These are phyloP conservation scores for Lentithecium fluviatile DNA, from an alignment of 495 filamentous ascomycete species.

Conservation along the genomic window DNA sequence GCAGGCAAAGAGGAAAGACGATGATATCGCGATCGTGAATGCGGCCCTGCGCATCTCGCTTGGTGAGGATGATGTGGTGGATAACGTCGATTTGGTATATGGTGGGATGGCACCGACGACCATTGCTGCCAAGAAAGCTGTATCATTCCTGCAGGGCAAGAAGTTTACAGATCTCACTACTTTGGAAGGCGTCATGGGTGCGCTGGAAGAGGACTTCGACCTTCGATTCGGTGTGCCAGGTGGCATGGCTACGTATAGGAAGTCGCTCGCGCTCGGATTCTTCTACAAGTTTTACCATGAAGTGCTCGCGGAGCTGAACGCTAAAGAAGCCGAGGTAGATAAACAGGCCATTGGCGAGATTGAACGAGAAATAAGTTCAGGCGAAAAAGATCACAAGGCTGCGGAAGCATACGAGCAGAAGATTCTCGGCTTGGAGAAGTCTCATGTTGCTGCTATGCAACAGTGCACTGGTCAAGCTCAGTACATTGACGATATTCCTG, in stretches of 20 bases:
- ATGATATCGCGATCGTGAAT: slow-evolving; percentile 96
- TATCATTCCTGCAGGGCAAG: slow-evolving; percentile 69
- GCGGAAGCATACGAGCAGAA: slow-evolving; percentile 66
- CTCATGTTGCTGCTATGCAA: slow-evolving; percentile 89
- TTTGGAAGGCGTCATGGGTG: slow-evolving; percentile 82
- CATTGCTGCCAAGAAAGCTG: slow-evolving; percentile 73
- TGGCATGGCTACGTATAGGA: slow-evolving; percentile 94
- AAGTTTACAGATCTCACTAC: slow-evolving; percentile 76
- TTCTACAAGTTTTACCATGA: slow-evolving; percentile 89
- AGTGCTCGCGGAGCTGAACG: slow-evolving; percentile 53
- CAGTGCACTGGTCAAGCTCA: slow-evolving; percentile 92
- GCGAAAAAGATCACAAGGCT: slow-evolving; percentile 62
- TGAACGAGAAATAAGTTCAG: slow-evolving; percentile 62
- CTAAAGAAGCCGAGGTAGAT: slow-evolving; percentile 51
- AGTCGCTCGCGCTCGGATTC: slow-evolving; percentile 82
- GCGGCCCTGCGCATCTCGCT: slow-evolving; percentile 72
- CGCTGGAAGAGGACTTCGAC: slow-evolving; percentile 82
- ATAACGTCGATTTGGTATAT: slow-evolving; percentile 74
- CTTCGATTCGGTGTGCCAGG: slow-evolving; percentile 83
- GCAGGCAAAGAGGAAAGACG: slow-evolving; percentile 92
- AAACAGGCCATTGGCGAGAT: slow-evolving; percentile 63
- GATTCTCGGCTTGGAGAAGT: slow-evolving; percentile 74
- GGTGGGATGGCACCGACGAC: slow-evolving; percentile 91
- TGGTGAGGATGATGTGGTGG: slow-evolving; percentile 62
- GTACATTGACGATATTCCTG: slow-evolving; percentile 93